Conservation (phyloP, 2,329 filamentous ascomycete species). For the Emmonsiellopsis sp. region DNA sequence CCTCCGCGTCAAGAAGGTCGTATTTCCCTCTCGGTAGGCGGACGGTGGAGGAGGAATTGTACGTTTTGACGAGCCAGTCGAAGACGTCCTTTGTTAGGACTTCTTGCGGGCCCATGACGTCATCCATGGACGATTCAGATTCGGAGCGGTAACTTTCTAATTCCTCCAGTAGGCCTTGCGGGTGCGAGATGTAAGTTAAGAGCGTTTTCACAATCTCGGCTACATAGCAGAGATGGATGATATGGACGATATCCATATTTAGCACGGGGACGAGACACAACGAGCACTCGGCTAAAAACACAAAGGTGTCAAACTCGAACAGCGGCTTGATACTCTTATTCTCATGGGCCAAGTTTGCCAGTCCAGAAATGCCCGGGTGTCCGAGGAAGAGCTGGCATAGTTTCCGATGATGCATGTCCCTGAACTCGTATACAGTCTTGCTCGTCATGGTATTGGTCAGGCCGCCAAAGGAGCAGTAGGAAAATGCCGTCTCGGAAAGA, state of each 20-base stretch:
- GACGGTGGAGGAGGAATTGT: background rate
- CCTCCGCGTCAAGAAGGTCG: slow-evolving; percentile 19
- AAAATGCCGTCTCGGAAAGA: slow-evolving; percentile 75
- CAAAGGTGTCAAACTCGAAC: slow-evolving; percentile 29
- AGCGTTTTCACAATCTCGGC: slow-evolving; percentile 83
- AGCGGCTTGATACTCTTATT: slow-evolving; percentile 30
- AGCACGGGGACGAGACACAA: slow-evolving; percentile 60
- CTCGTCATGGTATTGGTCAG: slow-evolving; percentile 53
- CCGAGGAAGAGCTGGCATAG: slow-evolving; percentile 66
- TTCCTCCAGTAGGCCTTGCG: slow-evolving; percentile 27
- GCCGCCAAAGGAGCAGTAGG: slow-evolving; percentile 70
- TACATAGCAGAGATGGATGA: slow-evolving; percentile 78
- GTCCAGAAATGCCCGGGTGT: slow-evolving; percentile 31
- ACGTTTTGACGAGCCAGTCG: slow-evolving; percentile 23
- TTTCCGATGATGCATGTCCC: slow-evolving; percentile 59
- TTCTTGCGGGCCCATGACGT: slow-evolving; percentile 21
- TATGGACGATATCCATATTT: slow-evolving; percentile 63
- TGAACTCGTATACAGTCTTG: slow-evolving; percentile 57
- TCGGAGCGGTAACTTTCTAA: slow-evolving; percentile 19
- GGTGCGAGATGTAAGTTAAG: slow-evolving; percentile 41
- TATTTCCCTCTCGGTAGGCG: background rate
- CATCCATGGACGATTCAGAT: slow-evolving; percentile 16
- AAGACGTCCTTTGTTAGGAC: slow-evolving; percentile 27
- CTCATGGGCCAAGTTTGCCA: slow-evolving; percentile 24
- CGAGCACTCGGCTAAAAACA: slow-evolving; percentile 69